phyloP scores from a whole-genome alignment of 306 rosid genomes.

The Arachis stenosperma region DNA sequence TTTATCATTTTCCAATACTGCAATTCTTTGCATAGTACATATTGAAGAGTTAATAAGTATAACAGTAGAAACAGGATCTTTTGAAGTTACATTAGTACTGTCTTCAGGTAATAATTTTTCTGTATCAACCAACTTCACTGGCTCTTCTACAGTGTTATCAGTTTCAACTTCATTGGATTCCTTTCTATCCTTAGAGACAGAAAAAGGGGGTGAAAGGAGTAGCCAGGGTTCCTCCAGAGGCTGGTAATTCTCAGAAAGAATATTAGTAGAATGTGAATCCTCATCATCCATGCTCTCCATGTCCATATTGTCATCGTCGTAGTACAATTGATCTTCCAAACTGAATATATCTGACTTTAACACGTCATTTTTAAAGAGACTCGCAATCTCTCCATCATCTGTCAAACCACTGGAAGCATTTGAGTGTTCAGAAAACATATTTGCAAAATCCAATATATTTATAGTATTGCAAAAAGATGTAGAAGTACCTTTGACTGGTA shows the following conservation, averaged over 20 bases:
- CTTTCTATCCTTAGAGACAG: slow-evolving; percentile 48
- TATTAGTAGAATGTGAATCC: slow-evolving; percentile 47
- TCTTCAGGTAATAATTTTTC: slow-evolving; percentile 60
- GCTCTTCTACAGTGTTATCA: slow-evolving; percentile 46
- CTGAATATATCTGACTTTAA: slow-evolving; percentile 43
- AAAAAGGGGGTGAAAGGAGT: slow-evolving; percentile 44
- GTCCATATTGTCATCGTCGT: slow-evolving; percentile 41
- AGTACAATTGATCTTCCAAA: slow-evolving; percentile 50
- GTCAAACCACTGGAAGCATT: slow-evolving; percentile 98
- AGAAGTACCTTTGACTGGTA: slow-evolving; percentile 67
- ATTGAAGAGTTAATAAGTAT: slow-evolving; percentile 90
- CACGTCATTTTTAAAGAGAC: slow-evolving; percentile 51
- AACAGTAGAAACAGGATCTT: slow-evolving; percentile 64
- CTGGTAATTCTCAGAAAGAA: slow-evolving; percentile 55
- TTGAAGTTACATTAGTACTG: slow-evolving; percentile 42
- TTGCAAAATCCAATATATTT: slow-evolving; percentile 42
- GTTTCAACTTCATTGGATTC: slow-evolving; percentile 47
- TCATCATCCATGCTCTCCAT: slow-evolving; percentile 29
- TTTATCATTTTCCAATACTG: slow-evolving; percentile 84
- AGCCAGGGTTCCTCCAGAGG: slow-evolving; percentile 98
- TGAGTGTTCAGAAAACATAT: slow-evolving; percentile 97
- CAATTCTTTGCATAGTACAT: slow-evolving; percentile 98
- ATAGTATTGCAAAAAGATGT: slow-evolving; percentile 40
- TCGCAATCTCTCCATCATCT: slow-evolving; percentile 66
- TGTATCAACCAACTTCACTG: slow-evolving; percentile 51